These are phyloP conservation scores for Xanthoconium purpureum DNA, from an alignment of 768 basidiomycete genomes.

Conservation along the genomic window DNA sequence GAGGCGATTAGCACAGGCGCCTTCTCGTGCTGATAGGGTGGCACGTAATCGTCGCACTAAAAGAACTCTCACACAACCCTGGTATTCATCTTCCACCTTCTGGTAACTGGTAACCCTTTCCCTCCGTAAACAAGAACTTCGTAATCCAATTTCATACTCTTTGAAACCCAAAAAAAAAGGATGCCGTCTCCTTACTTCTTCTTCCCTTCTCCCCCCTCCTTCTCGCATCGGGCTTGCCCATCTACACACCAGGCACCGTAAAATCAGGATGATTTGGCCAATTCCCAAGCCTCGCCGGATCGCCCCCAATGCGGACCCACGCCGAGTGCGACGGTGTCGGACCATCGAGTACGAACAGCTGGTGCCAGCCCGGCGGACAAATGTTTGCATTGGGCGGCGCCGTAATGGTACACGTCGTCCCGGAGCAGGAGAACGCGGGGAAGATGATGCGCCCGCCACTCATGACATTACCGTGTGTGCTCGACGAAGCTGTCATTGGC, in stretches of 20 bases:
- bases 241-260: conserved; percentile 52
- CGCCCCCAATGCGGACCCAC: conserved; percentile 78
- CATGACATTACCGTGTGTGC: conserved; percentile 78
- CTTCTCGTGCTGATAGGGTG: too few relatives aligned
- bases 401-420: conserved; percentile 71
- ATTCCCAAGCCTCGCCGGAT: conserved; percentile 63
- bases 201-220: too few relatives aligned
- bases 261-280: conserved; percentile 75
- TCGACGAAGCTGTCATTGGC: conserved; percentile 62
- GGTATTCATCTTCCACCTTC: too few relatives aligned
- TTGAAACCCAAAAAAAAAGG: too few relatives aligned
- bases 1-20: too few relatives aligned
- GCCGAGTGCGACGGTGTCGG: conserved; percentile 74
- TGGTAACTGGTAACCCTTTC: too few relatives aligned
- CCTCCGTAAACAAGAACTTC: too few relatives aligned
- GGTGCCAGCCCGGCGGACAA: conserved; percentile 74
- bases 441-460: conserved; percentile 64
- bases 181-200: too few relatives aligned
- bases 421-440: conserved; percentile 66
- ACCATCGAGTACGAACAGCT: conserved; percentile 72
- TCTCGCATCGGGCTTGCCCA: too few relatives aligned
- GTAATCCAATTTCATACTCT: too few relatives aligned
- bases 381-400: conserved; percentile 69
- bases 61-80: too few relatives aligned
- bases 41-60: too few relatives aligned